phyloP scores from a whole-genome alignment of 2,329 filamentous ascomycete species.

The Aureobasidium uvarum region DNA sequence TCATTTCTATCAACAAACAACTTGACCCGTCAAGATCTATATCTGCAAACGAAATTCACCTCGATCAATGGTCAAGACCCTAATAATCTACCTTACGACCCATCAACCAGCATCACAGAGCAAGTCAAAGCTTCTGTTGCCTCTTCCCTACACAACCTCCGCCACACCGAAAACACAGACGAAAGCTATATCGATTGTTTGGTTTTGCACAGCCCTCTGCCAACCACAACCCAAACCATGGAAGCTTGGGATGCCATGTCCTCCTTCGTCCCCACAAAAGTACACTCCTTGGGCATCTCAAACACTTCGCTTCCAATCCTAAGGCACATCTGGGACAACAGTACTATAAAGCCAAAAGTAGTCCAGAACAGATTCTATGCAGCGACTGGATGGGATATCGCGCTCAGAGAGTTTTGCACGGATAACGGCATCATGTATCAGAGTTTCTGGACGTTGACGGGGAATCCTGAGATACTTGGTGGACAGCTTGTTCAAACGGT shows the following conservation, averaged over 20 bases:
- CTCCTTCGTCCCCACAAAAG: slow-evolving; percentile 61
- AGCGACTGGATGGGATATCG: slow-evolving; percentile 58
- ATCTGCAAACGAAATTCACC: slow-evolving; percentile 84
- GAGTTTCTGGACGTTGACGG: slow-evolving; percentile 62
- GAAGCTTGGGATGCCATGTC: slow-evolving; percentile 66
- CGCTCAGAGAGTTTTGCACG: slow-evolving; percentile 57
- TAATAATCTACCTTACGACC: slow-evolving; percentile 62
- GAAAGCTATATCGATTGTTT: slow-evolving; percentile 56
- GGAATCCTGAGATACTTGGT: slow-evolving; percentile 53
- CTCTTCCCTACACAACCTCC: slow-evolving; percentile 65
- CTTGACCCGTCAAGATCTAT: slow-evolving; percentile 61
- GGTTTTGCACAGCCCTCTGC: slow-evolving; percentile 59
- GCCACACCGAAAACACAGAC: slow-evolving; percentile 42
- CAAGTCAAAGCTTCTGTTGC: slow-evolving; percentile 67
- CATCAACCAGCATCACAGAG: slow-evolving; percentile 56
- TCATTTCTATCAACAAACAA: slow-evolving; percentile 59
- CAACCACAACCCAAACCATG: slow-evolving; percentile 53
- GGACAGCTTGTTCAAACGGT: slow-evolving; percentile 52
- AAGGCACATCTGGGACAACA: slow-evolving; percentile 50
- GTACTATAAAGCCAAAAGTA: slow-evolving; percentile 56
- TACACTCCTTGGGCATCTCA: slow-evolving; percentile 71
- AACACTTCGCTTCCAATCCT: slow-evolving; percentile 63
- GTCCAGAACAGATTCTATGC: slow-evolving; percentile 75
- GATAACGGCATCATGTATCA: slow-evolving; percentile 57
- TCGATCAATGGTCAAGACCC: slow-evolving; percentile 61